These are phyloP conservation scores for Cylindricascospora bacillispora DNA, from an alignment of 1,139 yeast genomes.

Conservation along the genomic window DNA sequence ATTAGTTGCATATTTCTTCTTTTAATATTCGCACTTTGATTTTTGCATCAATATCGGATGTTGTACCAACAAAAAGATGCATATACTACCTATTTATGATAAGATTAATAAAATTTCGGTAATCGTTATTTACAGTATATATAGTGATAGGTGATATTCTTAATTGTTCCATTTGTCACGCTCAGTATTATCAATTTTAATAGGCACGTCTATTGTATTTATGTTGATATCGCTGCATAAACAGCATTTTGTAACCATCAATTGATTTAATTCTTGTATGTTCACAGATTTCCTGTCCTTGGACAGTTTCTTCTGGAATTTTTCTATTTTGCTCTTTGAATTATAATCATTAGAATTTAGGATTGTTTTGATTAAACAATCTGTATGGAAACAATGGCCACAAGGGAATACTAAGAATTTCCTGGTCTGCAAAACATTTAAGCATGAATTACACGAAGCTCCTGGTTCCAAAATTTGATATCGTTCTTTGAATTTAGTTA, in stretches of 20 bases:
- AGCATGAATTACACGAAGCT: conserved; percentile 67
- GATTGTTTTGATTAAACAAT: conserved; percentile 57
- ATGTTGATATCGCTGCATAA: conserved; percentile 71
- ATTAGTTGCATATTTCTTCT: no score
- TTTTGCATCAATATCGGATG: no score
- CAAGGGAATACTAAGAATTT: conserved; percentile 82
- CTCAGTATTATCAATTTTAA: conserved; percentile 19
- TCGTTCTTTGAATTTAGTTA: conserved; percentile 36
- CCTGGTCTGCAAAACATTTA: conserved; percentile 52
- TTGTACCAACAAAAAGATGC: no score
- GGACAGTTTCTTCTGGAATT: conserved; percentile 35
- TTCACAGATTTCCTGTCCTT: conserved; percentile 19
- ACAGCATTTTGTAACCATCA: conserved; percentile 58
- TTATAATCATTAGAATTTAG: conserved; percentile 55
- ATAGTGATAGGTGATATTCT: no score
- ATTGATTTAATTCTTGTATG: conserved; percentile 36
- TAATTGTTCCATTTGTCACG: conserved; percentile 18
- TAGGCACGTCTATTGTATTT: conserved; percentile 51
- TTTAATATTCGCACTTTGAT: no score
- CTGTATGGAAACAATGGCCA: conserved; percentile 80
- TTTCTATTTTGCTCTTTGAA: conserved; percentile 48
- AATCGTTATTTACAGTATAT: no score
- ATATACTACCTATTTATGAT: no score
- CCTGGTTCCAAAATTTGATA: conserved; percentile 66
- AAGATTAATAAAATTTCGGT: no score